Evolutionary conservation across 257 asterid genomes (phyloP), one percentile per base, ranked within the genome.

Genomic region (Jasminum sambac): DNA sequence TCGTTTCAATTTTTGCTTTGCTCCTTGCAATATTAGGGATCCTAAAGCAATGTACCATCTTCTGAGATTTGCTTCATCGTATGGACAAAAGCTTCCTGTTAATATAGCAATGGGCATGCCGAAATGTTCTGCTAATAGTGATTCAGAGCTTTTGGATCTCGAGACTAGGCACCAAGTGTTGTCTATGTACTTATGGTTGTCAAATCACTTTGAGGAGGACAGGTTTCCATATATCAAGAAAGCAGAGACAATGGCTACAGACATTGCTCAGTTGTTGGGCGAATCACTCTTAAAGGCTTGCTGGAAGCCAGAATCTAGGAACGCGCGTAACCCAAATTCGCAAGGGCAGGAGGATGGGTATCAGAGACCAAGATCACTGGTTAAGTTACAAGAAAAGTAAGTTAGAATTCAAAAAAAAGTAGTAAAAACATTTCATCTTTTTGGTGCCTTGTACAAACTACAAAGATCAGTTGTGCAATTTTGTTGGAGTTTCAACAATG

Each of bases 1-100:
- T 71, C 92, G 97, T 64, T 94, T 91, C 81, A 83, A 91, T 80
- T 94, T 94, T 71, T 91, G 99, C 78, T 91, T 94, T 73, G 96
- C 99, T 26, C 99, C 97, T 0, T 94, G 86, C 65, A 94, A 90
- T 78, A 85, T 87, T 52, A 74, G 95, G 77, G 97, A 90, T 72
- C 97, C 96, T 6, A 94, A 94, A 78, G 98, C 96, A 19, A 84
- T 90, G 95, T 80, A 79, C 82, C 98, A 93, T 86, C 95, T 93
- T 64, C 40, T 76, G 83, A 86, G 80, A 76, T 94, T 89, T 80
- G 97, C 98, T 39, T 84, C 91, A 34, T 73, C 87, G 0, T 94
- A 89, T 73, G 79, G 95, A 1, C 86, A 89, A 76, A 72, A 82
- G 76, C 86, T 86, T 69, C 98, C 97, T 1, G 97, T 90, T n/a